phyloP scores from a whole-genome alignment of 202 grass and related monocot genomes.

The Musa balbisiana region DNA sequence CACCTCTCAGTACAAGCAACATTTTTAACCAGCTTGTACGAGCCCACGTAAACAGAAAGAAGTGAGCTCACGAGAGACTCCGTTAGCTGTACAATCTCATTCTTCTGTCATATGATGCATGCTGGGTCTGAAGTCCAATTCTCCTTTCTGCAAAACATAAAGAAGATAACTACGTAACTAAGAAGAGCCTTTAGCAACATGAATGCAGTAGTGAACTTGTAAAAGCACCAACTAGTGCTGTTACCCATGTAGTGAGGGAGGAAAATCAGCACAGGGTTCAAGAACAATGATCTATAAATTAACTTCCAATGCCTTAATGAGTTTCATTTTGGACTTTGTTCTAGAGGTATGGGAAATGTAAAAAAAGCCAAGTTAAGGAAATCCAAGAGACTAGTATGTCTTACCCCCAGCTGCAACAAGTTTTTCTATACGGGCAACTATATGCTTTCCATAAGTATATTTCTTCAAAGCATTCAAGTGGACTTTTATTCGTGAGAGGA shows the following conservation, averaged over 20 bases:
- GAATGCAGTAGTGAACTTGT: too few species aligned
- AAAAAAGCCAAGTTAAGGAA: neutral
- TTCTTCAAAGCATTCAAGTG: constrained; percentile 91
- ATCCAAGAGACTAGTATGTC: neutral
- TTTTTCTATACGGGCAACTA: constrained; percentile 95
- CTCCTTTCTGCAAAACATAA: constrained; percentile 55
- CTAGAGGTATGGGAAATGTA: neutral
- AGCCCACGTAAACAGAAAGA: constrained; percentile 23
- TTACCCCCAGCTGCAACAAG: constrained; percentile 89
- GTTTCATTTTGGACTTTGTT: neutral
- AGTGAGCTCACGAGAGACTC: constrained; percentile 44
- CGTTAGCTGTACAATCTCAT: constrained; percentile 66
- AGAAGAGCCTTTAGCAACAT: too few species aligned
- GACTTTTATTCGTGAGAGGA: constrained; percentile 78
- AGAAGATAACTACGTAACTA: too few species aligned
- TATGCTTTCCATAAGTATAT: constrained; percentile 98
- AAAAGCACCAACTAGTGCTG: too few species aligned
- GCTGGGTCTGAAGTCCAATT: constrained; percentile 57
- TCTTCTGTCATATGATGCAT: constrained; percentile 50
- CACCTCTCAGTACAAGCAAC: constrained; percentile 58
- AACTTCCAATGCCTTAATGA: too few species aligned
- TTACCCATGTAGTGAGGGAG: too few species aligned
- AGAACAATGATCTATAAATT: too few species aligned
- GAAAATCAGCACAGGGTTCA: too few species aligned
- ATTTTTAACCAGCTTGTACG: constrained; percentile 46